Percentiles rank a stretch among this genome's conserved stretches.
Conservation (phyloP, 768 basidiomycete genomes). For the Pisolithus albus region DNA sequence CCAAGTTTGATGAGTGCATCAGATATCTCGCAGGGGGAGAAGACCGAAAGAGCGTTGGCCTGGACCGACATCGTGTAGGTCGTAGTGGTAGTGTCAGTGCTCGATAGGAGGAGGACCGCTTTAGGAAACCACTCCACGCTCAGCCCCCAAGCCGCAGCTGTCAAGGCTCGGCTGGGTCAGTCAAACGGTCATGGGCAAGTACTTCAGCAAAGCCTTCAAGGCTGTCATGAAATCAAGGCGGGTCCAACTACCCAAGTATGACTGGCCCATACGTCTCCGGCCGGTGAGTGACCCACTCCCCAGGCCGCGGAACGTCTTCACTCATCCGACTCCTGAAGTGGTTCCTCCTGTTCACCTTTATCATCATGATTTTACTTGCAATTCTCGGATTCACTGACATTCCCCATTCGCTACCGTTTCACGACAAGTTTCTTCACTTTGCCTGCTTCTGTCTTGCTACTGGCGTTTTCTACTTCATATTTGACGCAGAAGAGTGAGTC, state of each 20-base stretch:
- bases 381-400: constrained; percentile 75
- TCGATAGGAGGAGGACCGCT: too few species aligned
- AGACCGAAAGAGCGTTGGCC: constrained; percentile 22
- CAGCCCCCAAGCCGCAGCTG: too few species aligned
- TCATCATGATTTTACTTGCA: constrained; percentile 64
- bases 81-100: too few species aligned
- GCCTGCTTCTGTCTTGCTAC: constrained; percentile 71
- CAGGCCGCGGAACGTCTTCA: background rate
- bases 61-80: background rate
- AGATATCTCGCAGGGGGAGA: constrained; percentile 79
- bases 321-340: constrained; percentile 43
- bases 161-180: too few species aligned
- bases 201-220: constrained; percentile 41
- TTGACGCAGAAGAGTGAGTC: constrained; percentile 81
- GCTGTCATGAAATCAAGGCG: constrained; percentile 67
- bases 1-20: constrained; percentile 84
- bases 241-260: constrained; percentile 56
- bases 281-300: constrained; percentile 40
- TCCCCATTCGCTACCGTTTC: constrained; percentile 55
- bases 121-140: too few species aligned
- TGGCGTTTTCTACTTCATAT: constrained; percentile 78
- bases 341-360: constrained; percentile 67
- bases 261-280: constrained; percentile 65
- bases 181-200: constrained; percentile 25
- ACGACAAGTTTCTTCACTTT: constrained; percentile 78